These are phyloP conservation scores for Salix purpurea DNA, from an alignment of 345 rosid genomes.

Conservation along the genomic window DNA sequence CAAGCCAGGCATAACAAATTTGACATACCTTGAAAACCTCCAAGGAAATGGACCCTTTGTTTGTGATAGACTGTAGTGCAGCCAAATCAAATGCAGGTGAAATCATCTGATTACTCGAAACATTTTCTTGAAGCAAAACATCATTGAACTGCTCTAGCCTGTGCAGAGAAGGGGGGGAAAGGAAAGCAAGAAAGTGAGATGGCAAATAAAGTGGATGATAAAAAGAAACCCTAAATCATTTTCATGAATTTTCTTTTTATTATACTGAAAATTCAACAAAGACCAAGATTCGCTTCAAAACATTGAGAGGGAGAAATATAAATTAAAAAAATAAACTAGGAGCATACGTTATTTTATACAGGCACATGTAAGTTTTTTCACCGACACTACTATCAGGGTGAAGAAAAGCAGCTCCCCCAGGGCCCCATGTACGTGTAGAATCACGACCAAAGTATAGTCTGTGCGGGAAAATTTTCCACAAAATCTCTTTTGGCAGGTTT, in stretches of 20 bases:
- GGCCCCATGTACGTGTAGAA: conserved; percentile 60
- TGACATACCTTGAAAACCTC: conserved; percentile 51
- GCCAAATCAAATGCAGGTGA: conserved; percentile 50
- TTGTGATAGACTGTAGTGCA: conserved; percentile 35
- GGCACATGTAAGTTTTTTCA: conserved; percentile 51
- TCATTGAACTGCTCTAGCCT: conserved; percentile 97
- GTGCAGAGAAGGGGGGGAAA: conserved; percentile 17
- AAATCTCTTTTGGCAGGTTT: conserved; percentile 59
- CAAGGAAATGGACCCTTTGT: conserved; percentile 42
- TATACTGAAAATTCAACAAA: no score
- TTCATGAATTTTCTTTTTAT: no score
- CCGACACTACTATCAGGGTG: conserved; percentile 45
- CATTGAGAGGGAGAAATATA: not conserved
- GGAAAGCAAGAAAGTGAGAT: not conserved
- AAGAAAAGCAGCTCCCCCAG: conserved; percentile 85
- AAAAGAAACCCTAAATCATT: not conserved
- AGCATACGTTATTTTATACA: conserved; percentile 76
- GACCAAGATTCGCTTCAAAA: not conserved
- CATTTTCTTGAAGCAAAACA: conserved; percentile 69
- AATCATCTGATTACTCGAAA: conserved; percentile 26
- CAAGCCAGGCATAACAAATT: not conserved
- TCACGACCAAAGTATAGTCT: conserved; percentile 83
- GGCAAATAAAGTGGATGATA: not conserved
- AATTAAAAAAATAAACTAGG: not conserved
- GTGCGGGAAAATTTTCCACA: conserved; percentile 70